Evolutionary conservation across 768 basidiomycete genomes (phyloP).

Genomic region (Tricholoma sp.): DNA sequence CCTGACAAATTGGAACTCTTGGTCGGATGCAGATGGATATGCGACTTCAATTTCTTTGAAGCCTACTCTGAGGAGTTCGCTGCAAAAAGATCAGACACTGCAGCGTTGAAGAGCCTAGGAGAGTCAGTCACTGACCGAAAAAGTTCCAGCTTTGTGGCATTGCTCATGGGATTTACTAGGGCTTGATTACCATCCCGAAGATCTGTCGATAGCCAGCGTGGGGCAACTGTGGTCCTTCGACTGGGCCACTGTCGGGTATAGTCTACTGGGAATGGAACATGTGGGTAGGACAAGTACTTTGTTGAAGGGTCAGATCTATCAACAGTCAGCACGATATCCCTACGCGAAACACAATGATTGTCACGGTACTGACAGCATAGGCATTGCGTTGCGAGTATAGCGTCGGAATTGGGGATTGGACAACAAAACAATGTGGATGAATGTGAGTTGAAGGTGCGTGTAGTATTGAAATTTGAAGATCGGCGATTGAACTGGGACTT

Average conservation of each 20-base stretch:
- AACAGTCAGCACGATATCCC: slow-evolving; percentile 3
- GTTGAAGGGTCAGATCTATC: slow-evolving; percentile 58
- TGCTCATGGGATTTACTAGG: slow-evolving; percentile 80
- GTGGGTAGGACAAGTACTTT: slow-evolving; percentile 68
- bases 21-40: slow-evolving; percentile 79
- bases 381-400: slow-evolving; percentile 25
- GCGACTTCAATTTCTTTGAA: slow-evolving; percentile 87
- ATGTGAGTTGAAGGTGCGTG: too few species aligned
- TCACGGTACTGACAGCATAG: slow-evolving; percentile 40
- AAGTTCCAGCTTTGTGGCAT: slow-evolving; percentile 51
- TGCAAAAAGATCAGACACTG: slow-evolving; percentile 53
- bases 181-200: slow-evolving; percentile 83
- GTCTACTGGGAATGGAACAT: slow-evolving; percentile 42
- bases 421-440: too few species aligned
- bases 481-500: too few species aligned
- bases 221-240: slow-evolving; percentile 52
- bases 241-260: slow-evolving; percentile 70
- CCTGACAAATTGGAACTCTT: slow-evolving; percentile 74
- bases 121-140: slow-evolving; percentile 29
- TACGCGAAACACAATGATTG: neutral
- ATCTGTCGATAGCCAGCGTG: slow-evolving; percentile 81
- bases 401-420: neutral
- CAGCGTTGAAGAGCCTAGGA: slow-evolving; percentile 45
- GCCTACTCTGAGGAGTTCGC: slow-evolving; percentile 66
- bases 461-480: too few species aligned